Conservation (phyloP, 2,329 filamentous ascomycete species). For the Sporothrix mexicana region DNA sequence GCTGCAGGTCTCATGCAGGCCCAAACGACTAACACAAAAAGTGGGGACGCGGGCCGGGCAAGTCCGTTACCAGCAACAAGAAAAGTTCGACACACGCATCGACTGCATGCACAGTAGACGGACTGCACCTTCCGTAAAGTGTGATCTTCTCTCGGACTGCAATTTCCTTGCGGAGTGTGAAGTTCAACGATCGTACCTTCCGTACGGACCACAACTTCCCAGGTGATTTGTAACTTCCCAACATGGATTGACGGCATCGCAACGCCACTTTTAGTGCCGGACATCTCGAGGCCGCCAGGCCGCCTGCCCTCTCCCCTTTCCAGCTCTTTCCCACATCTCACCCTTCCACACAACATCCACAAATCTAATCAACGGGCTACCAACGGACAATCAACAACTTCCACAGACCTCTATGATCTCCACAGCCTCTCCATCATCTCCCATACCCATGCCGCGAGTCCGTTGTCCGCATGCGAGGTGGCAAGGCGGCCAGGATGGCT, state of each 20-base stretch:
- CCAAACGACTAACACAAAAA: conserved; percentile 15
- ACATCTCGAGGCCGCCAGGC: not conserved
- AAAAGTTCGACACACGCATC: not conserved
- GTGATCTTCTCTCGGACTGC: no score
- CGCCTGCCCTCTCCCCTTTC: not conserved
- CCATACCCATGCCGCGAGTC: not conserved
- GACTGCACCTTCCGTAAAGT: not conserved
- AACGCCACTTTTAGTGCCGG: conserved; percentile 1
- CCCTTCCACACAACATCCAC: not conserved
- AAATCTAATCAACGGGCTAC: not conserved
- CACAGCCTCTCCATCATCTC: not conserved
- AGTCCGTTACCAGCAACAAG: not conserved
- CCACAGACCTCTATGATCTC: not conserved
- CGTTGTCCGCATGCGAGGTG: not conserved
- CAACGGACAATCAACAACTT: not conserved
- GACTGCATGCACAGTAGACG: not conserved
- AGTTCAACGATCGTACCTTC: no score
- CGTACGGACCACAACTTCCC: not conserved
- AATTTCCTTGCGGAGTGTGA: no score
- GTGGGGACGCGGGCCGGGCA: not conserved
- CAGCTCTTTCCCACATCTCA: not conserved
- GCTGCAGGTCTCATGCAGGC: not conserved
- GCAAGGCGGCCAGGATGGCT: not conserved
- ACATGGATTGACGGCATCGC: not conserved
- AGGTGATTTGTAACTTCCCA: not conserved